Conservation (phyloP, 495 filamentous ascomycete species). For the Neurospora sp. region DNA sequence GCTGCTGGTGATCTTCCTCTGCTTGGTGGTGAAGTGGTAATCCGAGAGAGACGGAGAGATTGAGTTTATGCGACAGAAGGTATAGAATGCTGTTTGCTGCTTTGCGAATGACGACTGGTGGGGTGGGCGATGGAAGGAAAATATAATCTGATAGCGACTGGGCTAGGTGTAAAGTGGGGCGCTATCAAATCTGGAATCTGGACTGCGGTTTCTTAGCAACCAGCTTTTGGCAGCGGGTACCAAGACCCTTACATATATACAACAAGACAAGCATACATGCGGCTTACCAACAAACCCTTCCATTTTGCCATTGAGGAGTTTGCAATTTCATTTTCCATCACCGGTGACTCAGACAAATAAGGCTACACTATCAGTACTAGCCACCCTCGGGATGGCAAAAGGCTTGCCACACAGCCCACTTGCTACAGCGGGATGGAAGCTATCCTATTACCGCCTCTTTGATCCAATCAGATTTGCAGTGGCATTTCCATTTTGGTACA, state of each 20-base stretch:
- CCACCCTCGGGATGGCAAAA: background rate
- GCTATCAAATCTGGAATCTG: background rate
- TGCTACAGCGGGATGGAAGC: background rate
- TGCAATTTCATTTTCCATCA: background rate
- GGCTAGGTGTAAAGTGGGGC: background rate
- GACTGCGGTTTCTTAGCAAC: background rate
- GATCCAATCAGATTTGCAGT: background rate
- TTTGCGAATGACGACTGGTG: slow-evolving; percentile 5
- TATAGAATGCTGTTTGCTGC: slow-evolving; percentile 5
- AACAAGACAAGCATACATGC: background rate
- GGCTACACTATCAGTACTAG: background rate
- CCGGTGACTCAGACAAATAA: background rate
- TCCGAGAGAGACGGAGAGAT: slow-evolving; percentile 4
- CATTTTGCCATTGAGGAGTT: background rate
- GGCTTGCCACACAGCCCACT: background rate
- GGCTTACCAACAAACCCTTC: background rate
- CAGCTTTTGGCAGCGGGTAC: background rate
- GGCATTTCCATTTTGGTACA: background rate
- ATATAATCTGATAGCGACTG: background rate
- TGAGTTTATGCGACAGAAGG: background rate
- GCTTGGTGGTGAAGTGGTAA: slow-evolving; percentile 2
- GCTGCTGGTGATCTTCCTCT: slow-evolving; percentile 2
- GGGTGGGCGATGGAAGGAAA: slow-evolving; percentile 2
- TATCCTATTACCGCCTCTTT: too few relatives aligned
- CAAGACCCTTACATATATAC: background rate